Percentiles rank a stretch among this genome's conserved stretches.
These are phyloP conservation scores for Phytophthora uliginosa DNA, from an alignment of 352 stramenopile genomes.

Conservation along the genomic window DNA sequence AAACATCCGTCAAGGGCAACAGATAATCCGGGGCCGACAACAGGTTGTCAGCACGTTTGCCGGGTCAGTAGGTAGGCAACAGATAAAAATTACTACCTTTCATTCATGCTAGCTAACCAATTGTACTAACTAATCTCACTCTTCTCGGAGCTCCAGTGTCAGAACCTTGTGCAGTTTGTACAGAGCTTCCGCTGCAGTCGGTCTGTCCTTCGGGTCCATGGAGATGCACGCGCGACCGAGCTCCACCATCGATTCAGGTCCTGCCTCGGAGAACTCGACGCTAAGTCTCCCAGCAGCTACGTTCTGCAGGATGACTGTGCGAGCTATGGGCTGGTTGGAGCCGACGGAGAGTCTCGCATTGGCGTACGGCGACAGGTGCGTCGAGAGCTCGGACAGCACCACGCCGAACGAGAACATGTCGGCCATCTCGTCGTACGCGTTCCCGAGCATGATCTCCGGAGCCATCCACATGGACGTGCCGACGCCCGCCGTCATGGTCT, in stretches of 20 bases:
- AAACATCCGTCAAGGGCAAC: too few species aligned
- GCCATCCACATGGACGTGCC: constrained; percentile 25
- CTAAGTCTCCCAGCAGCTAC: constrained; percentile 41
- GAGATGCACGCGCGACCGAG: constrained; percentile 30
- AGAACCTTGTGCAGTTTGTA: constrained; percentile 36
- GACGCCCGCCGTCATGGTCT: constrained; percentile 21
- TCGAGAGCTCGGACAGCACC: constrained; percentile 24
- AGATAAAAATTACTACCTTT: neutral
- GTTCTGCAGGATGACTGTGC: constrained; percentile 46
- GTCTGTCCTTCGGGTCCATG: constrained; percentile 33
- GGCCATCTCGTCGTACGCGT: constrained; percentile 20
- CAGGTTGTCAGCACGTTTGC: too few species aligned
- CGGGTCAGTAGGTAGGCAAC: too few species aligned
- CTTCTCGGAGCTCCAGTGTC: constrained; percentile 12
- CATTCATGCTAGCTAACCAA: neutral
- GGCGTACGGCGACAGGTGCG: constrained; percentile 11
- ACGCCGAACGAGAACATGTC: constrained; percentile 31
- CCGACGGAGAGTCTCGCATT: constrained; percentile 1
- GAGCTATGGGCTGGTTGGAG: constrained; percentile 16
- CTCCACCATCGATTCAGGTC: constrained; percentile 21
- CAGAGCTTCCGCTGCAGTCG: constrained; percentile 38
- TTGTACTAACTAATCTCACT: neutral
- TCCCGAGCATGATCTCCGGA: constrained; percentile 20
- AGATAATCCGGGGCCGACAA: too few species aligned
- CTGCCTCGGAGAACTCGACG: constrained; percentile 32